These are phyloP conservation scores for Epichloe sp. DNA, from an alignment of 2,329 filamentous ascomycete species.

Conservation along the genomic window DNA sequence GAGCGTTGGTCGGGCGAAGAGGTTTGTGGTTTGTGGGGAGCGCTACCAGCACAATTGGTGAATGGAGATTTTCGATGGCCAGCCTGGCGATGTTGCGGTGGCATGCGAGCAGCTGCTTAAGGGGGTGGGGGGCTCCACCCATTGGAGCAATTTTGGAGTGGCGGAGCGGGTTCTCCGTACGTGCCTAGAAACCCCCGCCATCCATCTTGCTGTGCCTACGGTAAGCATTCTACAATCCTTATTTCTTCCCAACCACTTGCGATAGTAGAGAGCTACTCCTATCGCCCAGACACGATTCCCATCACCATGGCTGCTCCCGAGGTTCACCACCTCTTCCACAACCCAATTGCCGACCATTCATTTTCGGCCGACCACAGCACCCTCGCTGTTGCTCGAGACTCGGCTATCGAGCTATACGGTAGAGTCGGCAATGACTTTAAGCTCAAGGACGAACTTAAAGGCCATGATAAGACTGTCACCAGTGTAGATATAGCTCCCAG, in stretches of 20 bases:
- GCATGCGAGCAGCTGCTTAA: neutral
- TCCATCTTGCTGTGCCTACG: neutral
- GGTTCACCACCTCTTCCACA: constrained; percentile 93
- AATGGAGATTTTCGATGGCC: constrained; percentile 1
- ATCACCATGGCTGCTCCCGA: constrained; percentile 68
- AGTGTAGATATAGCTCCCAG: constrained; percentile 89
- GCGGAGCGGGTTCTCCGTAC: neutral
- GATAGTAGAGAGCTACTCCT: constrained; percentile 90
- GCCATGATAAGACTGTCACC: constrained; percentile 94
- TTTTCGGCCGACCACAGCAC: constrained; percentile 87
- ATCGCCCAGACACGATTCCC: constrained; percentile 20
- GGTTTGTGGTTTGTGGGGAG: neutral
- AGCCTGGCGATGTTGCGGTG: constrained; percentile 2
- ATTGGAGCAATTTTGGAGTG: neutral
- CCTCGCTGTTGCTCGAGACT: constrained; percentile 83
- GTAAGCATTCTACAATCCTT: neutral
- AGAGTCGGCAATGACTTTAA: constrained; percentile 61
- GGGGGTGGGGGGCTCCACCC: constrained; percentile 1
- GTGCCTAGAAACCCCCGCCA: constrained; percentile 5
- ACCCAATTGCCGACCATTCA: constrained; percentile 92
- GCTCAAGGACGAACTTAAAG: constrained; percentile 84
- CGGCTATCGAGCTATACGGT: constrained; percentile 77
- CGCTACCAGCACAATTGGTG: neutral
- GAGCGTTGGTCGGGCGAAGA: neutral
- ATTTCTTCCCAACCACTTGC: constrained; percentile 17